Evolutionary conservation across 495 filamentous ascomycete genomes (phyloP).

Genomic region (Xylaria sp.): DNA sequence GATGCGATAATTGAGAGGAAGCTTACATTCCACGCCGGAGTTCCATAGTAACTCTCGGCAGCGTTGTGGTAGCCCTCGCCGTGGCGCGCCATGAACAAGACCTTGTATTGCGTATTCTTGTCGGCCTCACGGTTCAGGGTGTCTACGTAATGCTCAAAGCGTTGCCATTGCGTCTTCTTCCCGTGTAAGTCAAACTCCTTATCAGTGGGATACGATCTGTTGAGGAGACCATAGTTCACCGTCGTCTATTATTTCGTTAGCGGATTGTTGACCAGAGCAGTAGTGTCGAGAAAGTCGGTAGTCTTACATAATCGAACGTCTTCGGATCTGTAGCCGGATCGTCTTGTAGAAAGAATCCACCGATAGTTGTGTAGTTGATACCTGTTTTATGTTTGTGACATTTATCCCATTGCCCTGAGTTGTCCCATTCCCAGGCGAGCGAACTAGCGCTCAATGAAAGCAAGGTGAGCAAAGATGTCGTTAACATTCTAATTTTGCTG

Average conservation of each 20-base stretch:
- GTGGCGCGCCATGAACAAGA: conserved; percentile 71
- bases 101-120: conserved; percentile 65
- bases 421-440: conserved; percentile 32
- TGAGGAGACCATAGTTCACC: conserved; percentile 72
- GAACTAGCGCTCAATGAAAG: conserved; percentile 29
- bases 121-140: conserved; percentile 59
- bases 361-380: conserved; percentile 69
- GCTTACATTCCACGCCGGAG: conserved; percentile 70
- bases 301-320: conserved; percentile 70
- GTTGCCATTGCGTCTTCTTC: conserved; percentile 68
- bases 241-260: conserved; percentile 51
- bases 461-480: not conserved
- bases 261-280: not conserved
- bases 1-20: not conserved
- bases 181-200: conserved; percentile 41
- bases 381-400: conserved; percentile 32
- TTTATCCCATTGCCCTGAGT: conserved; percentile 20
- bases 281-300: not conserved
- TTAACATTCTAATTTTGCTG: not conserved
- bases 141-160: conserved; percentile 65
- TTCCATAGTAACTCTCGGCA: conserved; percentile 70
- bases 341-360: conserved; percentile 77
- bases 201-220: conserved; percentile 62
- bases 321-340: conserved; percentile 64
- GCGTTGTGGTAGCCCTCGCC: conserved; percentile 75